Conservation (phyloP, 2,329 filamentous ascomycete genomes). For the Hawksworthiomyces lignivorus region DNA sequence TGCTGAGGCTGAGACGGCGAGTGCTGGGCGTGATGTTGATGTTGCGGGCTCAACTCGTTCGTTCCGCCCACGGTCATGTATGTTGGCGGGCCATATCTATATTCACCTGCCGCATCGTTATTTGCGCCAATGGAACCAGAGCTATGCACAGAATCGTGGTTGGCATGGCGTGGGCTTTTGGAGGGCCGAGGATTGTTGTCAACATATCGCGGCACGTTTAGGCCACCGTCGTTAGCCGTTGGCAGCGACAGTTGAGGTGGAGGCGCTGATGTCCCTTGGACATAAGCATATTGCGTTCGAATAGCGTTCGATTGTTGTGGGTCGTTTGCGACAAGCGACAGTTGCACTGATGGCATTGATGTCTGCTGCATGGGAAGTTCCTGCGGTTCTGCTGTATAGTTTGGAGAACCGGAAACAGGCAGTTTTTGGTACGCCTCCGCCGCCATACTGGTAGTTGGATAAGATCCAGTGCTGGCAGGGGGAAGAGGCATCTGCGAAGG, state of each 20-base stretch:
- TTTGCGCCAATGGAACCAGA: conserved; percentile 36
- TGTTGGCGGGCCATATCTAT: conserved; percentile 45
- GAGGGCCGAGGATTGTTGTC: conserved; percentile 46
- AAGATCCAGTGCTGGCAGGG: conserved; percentile 19
- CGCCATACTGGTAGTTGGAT: conserved; percentile 41
- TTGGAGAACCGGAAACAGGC: conserved; percentile 39
- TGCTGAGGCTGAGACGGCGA: background rate
- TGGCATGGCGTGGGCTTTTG: conserved; percentile 48
- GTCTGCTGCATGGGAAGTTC: conserved; percentile 46
- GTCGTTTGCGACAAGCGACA: conserved; percentile 42
- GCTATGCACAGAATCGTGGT: conserved; percentile 47
- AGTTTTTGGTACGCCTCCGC: conserved; percentile 46
- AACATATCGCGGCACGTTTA: conserved; percentile 50
- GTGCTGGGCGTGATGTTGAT: background rate
- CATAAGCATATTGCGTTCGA: conserved; percentile 49
- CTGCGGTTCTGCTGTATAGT: conserved; percentile 43
- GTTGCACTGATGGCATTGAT: conserved; percentile 46
- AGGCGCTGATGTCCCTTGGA: conserved; percentile 41
- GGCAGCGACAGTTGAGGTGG: conserved; percentile 41
- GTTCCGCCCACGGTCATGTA: conserved; percentile 28
- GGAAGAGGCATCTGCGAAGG: conserved; percentile 38
- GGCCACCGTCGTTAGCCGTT: conserved; percentile 32
- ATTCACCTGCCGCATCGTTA: conserved; percentile 44
- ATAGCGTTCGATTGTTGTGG: conserved; percentile 38
- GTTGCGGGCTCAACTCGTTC: conserved; percentile 28